Conservation (phyloP, 805 yeast genomes). For the Lipomyces yamadae region DNA sequence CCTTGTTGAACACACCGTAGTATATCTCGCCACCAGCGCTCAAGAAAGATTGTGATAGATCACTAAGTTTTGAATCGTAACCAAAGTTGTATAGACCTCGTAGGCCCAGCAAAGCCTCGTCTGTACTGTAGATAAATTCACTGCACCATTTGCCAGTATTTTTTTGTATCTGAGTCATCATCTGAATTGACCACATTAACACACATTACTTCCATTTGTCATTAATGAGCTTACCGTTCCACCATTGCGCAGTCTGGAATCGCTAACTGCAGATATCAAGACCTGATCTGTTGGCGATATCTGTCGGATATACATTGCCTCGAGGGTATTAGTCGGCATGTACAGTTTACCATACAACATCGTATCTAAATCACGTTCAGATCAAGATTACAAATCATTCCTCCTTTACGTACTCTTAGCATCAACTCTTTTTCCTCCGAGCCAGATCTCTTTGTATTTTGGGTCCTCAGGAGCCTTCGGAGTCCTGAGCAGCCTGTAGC, state of each 20-base stretch:
- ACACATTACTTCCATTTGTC: neutral
- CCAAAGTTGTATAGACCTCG: conserved; percentile 74
- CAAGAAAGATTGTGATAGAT: conserved; percentile 54
- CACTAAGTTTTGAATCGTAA: conserved; percentile 38
- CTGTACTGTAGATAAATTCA: conserved; percentile 80
- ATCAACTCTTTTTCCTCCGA: conserved; percentile 42
- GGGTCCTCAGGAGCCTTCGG: conserved; percentile 41
- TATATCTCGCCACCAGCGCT: conserved; percentile 86
- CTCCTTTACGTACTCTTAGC: conserved; percentile 22
- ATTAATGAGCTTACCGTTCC: conserved; percentile 47
- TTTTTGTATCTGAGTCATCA: conserved; percentile 74
- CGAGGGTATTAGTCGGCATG: conserved; percentile 83
- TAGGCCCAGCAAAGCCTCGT: conserved; percentile 81
- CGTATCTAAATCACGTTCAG: conserved; percentile 41
- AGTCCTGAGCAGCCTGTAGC: conserved; percentile 66
- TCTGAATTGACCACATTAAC: conserved; percentile 49
- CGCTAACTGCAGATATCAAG: conserved; percentile 75
- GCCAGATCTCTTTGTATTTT: conserved; percentile 41
- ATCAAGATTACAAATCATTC: neutral
- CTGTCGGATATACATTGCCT: conserved; percentile 80
- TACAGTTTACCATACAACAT: conserved; percentile 84
- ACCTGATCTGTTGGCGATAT: conserved; percentile 65
- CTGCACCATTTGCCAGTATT: conserved; percentile 65
- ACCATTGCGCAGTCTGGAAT: conserved; percentile 58
- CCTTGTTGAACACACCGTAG: conserved; percentile 81